These are phyloP conservation scores for Lolium multiflorum DNA, from an alignment of 176 grass and related monocot genomes.

Conservation along the genomic window DNA sequence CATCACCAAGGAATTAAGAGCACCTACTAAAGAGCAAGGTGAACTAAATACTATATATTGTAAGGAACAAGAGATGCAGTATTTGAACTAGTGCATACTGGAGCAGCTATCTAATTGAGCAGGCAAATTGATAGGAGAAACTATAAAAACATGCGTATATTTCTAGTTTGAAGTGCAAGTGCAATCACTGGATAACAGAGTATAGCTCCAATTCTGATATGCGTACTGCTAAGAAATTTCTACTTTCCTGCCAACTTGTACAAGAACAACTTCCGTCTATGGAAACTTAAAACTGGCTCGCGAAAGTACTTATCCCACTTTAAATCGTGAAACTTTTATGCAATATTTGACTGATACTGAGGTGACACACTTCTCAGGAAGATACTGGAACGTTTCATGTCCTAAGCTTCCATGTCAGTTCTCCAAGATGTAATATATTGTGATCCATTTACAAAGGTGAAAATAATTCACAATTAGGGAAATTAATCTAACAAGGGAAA, in stretches of 20 bases:
- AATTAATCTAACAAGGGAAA: constrained; percentile 17
- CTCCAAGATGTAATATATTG: constrained; percentile 3
- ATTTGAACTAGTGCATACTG: constrained; percentile 13
- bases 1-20: constrained; percentile 12
- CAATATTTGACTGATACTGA: constrained; percentile 17
- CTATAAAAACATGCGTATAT: not conserved
- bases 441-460: not conserved
- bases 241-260: not conserved
- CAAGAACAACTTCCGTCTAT: not conserved
- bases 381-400: not conserved
- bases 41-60: not conserved
- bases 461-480: not conserved
- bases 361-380: not conserved
- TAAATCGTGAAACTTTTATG: not conserved
- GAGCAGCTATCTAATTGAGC: not conserved
- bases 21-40: not conserved
- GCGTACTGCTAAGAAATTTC: constrained; percentile 2
- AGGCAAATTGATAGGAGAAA: not conserved
- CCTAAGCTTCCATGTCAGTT: not conserved
- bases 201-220: not conserved
- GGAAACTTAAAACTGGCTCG: not conserved
- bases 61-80: not conserved
- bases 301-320: not conserved
- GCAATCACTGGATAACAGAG: constrained; percentile 14
- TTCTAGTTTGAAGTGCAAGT: not conserved